phyloP scores from a whole-genome alignment of 2,329 filamentous ascomycete species.

The Drechslerella dactyloides region DNA sequence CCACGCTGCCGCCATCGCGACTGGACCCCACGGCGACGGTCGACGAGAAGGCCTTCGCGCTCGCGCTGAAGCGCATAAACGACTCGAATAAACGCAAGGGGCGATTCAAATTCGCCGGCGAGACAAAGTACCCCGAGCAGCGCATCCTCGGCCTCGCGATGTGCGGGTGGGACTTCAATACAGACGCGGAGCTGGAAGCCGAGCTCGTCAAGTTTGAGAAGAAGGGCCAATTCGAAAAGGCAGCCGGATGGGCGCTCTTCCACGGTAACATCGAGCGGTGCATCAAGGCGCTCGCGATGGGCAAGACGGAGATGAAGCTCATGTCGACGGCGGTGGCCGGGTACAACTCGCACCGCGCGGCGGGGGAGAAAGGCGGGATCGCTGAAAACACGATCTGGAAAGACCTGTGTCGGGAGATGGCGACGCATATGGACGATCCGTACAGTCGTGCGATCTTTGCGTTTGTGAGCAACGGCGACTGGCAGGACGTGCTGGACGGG shows the following conservation, averaged over 20 bases:
- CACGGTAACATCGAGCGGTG: constrained; percentile 64
- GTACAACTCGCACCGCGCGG: constrained; percentile 53
- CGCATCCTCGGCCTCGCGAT: constrained; percentile 77
- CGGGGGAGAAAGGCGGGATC: constrained; percentile 38
- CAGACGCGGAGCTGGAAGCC: constrained; percentile 61
- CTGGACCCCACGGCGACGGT: constrained; percentile 51
- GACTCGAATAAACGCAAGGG: constrained; percentile 69
- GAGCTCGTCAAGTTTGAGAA: constrained; percentile 60
- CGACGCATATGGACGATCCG: constrained; percentile 70
- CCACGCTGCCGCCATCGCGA: constrained; percentile 46
- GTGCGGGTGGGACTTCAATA: constrained; percentile 71
- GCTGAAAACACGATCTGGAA: constrained; percentile 62
- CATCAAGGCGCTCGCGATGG: constrained; percentile 52
- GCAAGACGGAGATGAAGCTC: constrained; percentile 54
- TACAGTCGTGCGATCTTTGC: constrained; percentile 81
- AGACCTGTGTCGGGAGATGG: constrained; percentile 64
- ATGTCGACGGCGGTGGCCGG: constrained; percentile 55
- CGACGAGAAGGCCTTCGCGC: constrained; percentile 53
- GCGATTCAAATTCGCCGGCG: constrained; percentile 69
- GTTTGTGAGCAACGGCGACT: constrained; percentile 77
- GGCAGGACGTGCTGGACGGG: constrained; percentile 75
- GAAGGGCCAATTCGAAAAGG: constrained; percentile 70
- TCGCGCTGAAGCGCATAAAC: constrained; percentile 61
- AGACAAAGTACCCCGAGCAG: constrained; percentile 72
- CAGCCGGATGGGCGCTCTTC: constrained; percentile 77